Conservation (phyloP, 78 protist species). For the Thecamonas trahens region DNA sequence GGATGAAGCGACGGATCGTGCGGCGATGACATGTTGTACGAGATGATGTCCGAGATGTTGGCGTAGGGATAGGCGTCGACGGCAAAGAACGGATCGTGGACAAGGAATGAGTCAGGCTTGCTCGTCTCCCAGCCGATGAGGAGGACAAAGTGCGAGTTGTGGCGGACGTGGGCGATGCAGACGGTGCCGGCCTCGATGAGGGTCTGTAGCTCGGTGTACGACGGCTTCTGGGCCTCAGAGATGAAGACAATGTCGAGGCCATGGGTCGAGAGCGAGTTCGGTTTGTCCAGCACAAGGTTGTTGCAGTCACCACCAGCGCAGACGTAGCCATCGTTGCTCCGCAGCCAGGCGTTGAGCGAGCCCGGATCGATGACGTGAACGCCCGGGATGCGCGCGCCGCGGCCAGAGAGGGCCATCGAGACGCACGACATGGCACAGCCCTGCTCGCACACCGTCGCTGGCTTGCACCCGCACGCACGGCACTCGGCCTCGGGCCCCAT, state of each 20-base stretch:
- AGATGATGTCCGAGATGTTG: not conserved
- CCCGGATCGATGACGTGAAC: not conserved
- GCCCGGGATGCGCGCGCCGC: not conserved
- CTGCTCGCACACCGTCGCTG: not conserved
- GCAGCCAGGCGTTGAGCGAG: constrained; percentile 5
- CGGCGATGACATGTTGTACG: too few relatives aligned
- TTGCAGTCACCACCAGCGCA: constrained; percentile 12
- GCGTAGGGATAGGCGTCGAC: not conserved
- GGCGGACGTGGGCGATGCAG: constrained; percentile 12
- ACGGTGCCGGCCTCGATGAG: not conserved
- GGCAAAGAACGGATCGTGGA: constrained; percentile 1
- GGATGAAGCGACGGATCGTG: too few relatives aligned
- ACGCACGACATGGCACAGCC: constrained; percentile 21
- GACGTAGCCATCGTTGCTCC: not conserved
- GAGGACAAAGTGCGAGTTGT: constrained; percentile 12
- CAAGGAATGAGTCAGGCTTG: not conserved
- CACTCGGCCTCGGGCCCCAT: not conserved
- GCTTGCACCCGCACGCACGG: not conserved
- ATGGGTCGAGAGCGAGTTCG: not conserved
- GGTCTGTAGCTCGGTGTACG: not conserved
- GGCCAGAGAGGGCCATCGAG: constrained; percentile 1
- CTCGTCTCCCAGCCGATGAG: not conserved
- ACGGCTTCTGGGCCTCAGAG: not conserved
- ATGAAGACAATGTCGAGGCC: not conserved
- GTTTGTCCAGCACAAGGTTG: constrained; percentile 5